These are phyloP conservation scores for Logfia minima DNA, from an alignment of 129 eudicot species.

Conservation along the genomic window DNA sequence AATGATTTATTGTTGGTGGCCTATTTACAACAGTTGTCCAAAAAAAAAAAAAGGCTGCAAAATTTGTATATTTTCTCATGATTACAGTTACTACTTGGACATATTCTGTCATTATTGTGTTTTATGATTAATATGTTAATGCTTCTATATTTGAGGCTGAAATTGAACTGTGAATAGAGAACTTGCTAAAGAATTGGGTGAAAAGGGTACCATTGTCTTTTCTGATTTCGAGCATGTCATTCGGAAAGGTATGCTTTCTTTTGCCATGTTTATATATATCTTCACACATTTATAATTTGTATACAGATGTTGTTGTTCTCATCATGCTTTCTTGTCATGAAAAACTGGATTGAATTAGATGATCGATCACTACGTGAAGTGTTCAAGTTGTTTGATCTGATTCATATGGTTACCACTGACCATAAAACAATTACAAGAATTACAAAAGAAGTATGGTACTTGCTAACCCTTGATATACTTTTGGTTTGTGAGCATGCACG, in stretches of 20 bases:
- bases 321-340: background rate
- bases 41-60: background rate
- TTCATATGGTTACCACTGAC: conserved; percentile 86
- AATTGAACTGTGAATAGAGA: conserved; percentile 54
- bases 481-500: background rate
- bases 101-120: background rate
- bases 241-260: conserved; percentile 51
- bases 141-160: conserved; percentile 11
- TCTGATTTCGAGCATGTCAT: conserved; percentile 85
- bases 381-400: conserved; percentile 91
- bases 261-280: background rate
- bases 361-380: conserved; percentile 79
- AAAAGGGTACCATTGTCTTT: conserved; percentile 70
- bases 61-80: background rate
- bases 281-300: background rate
- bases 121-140: background rate
- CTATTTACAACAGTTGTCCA: too few relatives aligned
- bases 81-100: background rate
- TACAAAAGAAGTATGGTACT: conserved; percentile 72
- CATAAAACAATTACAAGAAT: conserved; percentile 78
- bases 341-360: conserved; percentile 36
- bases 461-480: conserved; percentile 5
- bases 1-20: too few relatives aligned
- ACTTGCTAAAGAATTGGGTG: conserved; percentile 82
- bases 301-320: conserved; percentile 2